Percentiles rank a stretch among this genome's conserved stretches.
phyloP scores from a whole-genome alignment of 306 rosid genomes.

The Malus domestica region DNA sequence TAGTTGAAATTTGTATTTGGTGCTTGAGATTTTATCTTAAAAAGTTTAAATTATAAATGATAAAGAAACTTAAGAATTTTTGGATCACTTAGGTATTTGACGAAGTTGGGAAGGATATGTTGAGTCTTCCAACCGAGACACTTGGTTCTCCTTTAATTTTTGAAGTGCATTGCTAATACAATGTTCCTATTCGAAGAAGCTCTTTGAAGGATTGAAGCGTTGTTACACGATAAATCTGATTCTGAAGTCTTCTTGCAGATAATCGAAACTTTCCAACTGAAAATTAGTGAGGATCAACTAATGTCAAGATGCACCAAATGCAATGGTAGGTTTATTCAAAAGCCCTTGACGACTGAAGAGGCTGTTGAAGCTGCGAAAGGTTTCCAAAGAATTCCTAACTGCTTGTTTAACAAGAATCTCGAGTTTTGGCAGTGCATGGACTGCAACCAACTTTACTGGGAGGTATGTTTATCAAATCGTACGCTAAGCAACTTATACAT shows the following conservation, averaged over 20 bases:
- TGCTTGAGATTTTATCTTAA: neutral
- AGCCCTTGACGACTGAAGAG: slow-evolving; percentile 74
- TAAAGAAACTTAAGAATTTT: neutral
- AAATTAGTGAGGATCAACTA: slow-evolving; percentile 65
- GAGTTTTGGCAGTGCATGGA: slow-evolving; percentile 96
- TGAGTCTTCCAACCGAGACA: neutral
- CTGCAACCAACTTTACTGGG: slow-evolving; percentile 91
- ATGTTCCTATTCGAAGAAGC: neutral
- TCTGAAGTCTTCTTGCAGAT: slow-evolving; percentile 43
- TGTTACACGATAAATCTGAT: slow-evolving; percentile 5
- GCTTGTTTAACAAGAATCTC: slow-evolving; percentile 78
- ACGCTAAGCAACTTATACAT: neutral
- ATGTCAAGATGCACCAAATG: slow-evolving; percentile 95
- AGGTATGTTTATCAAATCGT: slow-evolving; percentile 37
- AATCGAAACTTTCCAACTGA: slow-evolving; percentile 67
- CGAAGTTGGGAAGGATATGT: neutral
- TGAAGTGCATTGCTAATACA: neutral
- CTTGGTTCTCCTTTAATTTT: neutral
- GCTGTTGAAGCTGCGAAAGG: slow-evolving; percentile 84
- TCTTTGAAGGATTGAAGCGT: neutral
- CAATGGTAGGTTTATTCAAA: slow-evolving; percentile 88
- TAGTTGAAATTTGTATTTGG: too few species aligned
- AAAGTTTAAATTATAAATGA: neutral
- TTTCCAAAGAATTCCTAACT: slow-evolving; percentile 76
- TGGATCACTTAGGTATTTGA: neutral